Conservation (phyloP, 169 alveolate species). For the Eimeria falciformis region DNA sequence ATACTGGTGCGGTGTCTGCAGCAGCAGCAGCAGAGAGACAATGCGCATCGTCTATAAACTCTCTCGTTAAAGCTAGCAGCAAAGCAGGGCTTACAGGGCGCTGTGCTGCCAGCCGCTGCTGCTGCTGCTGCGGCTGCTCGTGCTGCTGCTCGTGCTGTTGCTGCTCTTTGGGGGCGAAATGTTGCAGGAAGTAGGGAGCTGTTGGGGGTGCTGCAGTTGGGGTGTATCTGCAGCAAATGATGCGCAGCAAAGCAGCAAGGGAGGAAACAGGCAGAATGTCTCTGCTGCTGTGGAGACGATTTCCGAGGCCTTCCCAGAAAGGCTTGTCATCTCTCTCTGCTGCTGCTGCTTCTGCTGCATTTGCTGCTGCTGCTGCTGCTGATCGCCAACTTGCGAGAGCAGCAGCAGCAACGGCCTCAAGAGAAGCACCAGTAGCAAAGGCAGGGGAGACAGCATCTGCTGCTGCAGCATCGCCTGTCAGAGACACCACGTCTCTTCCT, state of each 20-base stretch:
- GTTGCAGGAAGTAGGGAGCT: conserved; percentile 48
- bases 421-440: background rate
- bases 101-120: conserved; percentile 59
- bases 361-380: conserved; percentile 43
- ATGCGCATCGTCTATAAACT: conserved; percentile 33
- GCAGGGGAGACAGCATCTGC: conserved; percentile 42
- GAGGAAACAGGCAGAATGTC: conserved; percentile 49
- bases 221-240: conserved; percentile 53
- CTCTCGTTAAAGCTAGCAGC: conserved; percentile 45
- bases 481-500: conserved; percentile 29
- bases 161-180: conserved; percentile 2
- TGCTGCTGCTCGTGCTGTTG: background rate
- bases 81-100: conserved; percentile 27
- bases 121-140: conserved; percentile 24
- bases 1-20: conserved; percentile 27
- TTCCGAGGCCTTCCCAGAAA: conserved; percentile 49
- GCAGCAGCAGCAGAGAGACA: conserved; percentile 57
- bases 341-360: conserved; percentile 27
- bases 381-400: conserved; percentile 23
- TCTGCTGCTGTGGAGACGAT: conserved; percentile 5
- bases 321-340: conserved; percentile 43
- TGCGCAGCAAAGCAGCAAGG: conserved; percentile 36
- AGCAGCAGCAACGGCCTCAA: conserved; percentile 42
- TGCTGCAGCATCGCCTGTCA: conserved; percentile 13
- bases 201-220: conserved; percentile 22